phyloP scores from a whole-genome alignment of 2,329 filamentous ascomycete genomes.

The Paradendryphiella salina region DNA sequence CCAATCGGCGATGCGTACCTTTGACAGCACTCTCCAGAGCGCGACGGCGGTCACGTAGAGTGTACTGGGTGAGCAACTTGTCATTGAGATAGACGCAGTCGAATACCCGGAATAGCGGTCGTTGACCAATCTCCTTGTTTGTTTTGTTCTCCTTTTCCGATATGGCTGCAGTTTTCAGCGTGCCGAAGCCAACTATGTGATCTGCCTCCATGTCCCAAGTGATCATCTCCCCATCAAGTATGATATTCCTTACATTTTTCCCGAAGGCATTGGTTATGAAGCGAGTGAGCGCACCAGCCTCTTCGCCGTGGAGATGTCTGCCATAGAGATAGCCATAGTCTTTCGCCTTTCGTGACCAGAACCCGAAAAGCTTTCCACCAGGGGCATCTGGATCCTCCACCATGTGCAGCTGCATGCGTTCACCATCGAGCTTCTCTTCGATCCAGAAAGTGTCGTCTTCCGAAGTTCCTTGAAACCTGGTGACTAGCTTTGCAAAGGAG shows the following conservation, averaged over 20 bases:
- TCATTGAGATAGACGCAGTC: slow-evolving; percentile 91
- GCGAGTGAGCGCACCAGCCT: slow-evolving; percentile 75
- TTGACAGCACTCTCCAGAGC: slow-evolving; percentile 74
- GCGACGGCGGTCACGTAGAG: slow-evolving; percentile 74
- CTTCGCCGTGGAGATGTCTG: slow-evolving; percentile 67
- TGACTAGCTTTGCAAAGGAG: slow-evolving; percentile 77
- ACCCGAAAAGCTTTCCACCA: slow-evolving; percentile 75
- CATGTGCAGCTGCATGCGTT: slow-evolving; percentile 97
- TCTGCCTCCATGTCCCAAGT: slow-evolving; percentile 91
- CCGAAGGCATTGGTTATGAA: slow-evolving; percentile 78
- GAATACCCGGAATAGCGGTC: slow-evolving; percentile 83
- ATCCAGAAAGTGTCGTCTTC: slow-evolving; percentile 88
- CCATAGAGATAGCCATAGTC: slow-evolving; percentile 97
- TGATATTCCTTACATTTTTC: slow-evolving; percentile 77
- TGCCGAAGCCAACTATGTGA: slow-evolving; percentile 86
- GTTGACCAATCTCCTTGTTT: slow-evolving; percentile 58
- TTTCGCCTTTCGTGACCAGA: slow-evolving; percentile 96
- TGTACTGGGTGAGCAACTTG: slow-evolving; percentile 76
- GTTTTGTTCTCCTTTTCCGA: slow-evolving; percentile 75
- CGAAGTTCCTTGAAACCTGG: slow-evolving; percentile 65
- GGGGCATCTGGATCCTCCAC: slow-evolving; percentile 66
- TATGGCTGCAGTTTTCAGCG: slow-evolving; percentile 86
- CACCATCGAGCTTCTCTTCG: slow-evolving; percentile 95
- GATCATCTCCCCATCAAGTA: slow-evolving; percentile 97
- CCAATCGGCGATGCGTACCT: slow-evolving; percentile 73